Evolutionary conservation across 345 rosid species (phyloP).

Genomic region (Pistacia atlantica): DNA sequence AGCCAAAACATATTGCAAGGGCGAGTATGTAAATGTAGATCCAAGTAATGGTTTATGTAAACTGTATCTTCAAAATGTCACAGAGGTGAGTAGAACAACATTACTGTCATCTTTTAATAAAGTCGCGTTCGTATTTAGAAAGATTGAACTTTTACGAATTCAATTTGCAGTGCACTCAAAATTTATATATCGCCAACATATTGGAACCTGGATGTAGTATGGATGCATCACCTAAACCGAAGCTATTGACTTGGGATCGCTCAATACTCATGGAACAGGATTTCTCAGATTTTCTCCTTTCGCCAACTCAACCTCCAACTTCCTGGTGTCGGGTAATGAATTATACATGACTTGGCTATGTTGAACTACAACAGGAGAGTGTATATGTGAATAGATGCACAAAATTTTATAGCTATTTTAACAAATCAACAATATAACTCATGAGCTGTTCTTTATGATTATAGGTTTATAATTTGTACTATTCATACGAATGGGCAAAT

Average conservation of each 20-base stretch:
- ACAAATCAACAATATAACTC: too few species aligned
- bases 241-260: not conserved
- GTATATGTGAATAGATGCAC: too few species aligned
- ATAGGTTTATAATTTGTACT: not conserved
- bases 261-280: not conserved
- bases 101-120: not conserved
- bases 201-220: not conserved
- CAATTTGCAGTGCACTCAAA: not conserved
- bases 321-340: slow-evolving; percentile 15
- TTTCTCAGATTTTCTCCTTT: not conserved
- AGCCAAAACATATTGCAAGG: slow-evolving; percentile 4
- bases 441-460: too few species aligned
- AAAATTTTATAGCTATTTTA: not conserved
- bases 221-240: not conserved
- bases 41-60: slow-evolving; percentile 1
- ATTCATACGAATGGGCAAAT: slow-evolving; percentile 35
- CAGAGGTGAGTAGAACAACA: not conserved
- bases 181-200: not conserved
- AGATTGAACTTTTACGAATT: too few species aligned
- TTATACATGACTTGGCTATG: too few species aligned
- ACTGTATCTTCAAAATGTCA: slow-evolving; percentile 1
- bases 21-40: slow-evolving; percentile 5
- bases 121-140: not conserved
- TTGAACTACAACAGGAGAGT: too few species aligned
- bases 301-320: not conserved